These are phyloP conservation scores for Kodamaea arcana DNA, from an alignment of 1,139 yeast genomes.

Conservation along the genomic window DNA sequence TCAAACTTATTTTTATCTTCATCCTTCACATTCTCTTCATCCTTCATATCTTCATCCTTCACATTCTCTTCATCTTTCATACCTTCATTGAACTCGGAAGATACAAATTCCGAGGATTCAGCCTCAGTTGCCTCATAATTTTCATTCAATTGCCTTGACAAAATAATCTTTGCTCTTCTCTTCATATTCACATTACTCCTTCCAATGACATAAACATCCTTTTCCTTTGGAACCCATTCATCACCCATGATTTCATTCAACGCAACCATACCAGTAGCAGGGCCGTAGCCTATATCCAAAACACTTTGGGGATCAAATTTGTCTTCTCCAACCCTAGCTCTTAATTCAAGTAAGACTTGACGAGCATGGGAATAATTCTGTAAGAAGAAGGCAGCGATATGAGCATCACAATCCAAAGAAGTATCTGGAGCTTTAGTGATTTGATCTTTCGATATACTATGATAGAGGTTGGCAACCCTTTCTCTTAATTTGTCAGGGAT, in stretches of 20 bases:
- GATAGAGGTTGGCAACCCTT: conserved; percentile 50
- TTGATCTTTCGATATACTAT: conserved; percentile 45
- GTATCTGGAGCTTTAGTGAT: conserved; percentile 52
- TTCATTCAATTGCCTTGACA: conserved; percentile 68
- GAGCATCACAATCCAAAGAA: conserved; percentile 70
- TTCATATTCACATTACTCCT: conserved; percentile 62
- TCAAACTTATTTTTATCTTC: conserved; percentile 19
- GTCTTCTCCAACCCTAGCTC: conserved; percentile 45
- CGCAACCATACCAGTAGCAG: conserved; percentile 89
- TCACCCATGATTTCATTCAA: conserved; percentile 76
- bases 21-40: conserved; percentile 6
- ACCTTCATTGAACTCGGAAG: conserved; percentile 9
- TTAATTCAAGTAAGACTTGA: conserved; percentile 66
- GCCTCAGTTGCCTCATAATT: conserved; percentile 15
- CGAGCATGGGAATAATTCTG: conserved; percentile 76
- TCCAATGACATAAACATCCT: conserved; percentile 74
- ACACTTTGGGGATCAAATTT: conserved; percentile 61
- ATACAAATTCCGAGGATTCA: conserved; percentile 13
- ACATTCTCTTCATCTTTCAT: conserved; percentile 10
- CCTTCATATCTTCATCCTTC: conserved; percentile 10
- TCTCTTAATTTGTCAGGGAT: conserved; percentile 55
- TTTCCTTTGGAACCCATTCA: conserved; percentile 54
- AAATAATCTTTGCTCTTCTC: conserved; percentile 68
- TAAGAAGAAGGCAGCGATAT: conserved; percentile 76
- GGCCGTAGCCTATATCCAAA: conserved; percentile 85